Evolutionary conservation across 306 rosid genomes (phyloP).

Genomic region (Benincasa hispida): DNA sequence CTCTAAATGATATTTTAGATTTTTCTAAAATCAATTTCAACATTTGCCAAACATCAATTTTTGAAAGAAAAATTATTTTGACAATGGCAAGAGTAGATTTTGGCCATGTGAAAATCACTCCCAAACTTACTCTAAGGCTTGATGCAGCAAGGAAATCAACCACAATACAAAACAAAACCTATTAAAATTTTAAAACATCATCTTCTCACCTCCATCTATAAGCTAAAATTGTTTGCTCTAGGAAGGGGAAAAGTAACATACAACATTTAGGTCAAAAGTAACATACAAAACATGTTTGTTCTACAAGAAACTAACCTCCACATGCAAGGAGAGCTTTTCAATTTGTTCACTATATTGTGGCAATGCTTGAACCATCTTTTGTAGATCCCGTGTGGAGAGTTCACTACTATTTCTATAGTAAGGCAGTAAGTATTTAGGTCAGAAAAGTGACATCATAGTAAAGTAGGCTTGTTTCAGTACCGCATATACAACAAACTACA

Average conservation of each 20-base stretch:
- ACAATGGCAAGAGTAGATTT: too few species aligned
- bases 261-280: not conserved
- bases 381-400: slow-evolving; percentile 83
- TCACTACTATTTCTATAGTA: slow-evolving; percentile 51
- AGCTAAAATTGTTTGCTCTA: not conserved
- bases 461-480: not conserved
- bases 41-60: too few species aligned
- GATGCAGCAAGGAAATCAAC: too few species aligned
- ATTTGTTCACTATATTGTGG: slow-evolving; percentile 97
- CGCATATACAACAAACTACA: not conserved
- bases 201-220: not conserved
- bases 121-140: not conserved
- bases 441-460: not conserved
- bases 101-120: too few species aligned
- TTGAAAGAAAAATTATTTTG: too few species aligned
- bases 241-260: not conserved
- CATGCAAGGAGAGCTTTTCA: slow-evolving; percentile 90
- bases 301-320: slow-evolving; percentile 56
- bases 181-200: too few species aligned
- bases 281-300: too few species aligned
- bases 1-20: too few species aligned
- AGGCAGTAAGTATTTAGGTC: slow-evolving; percentile 11
- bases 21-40: too few species aligned
- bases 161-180: not conserved
- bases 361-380: slow-evolving; percentile 96